Evolutionary conservation across 228 moss, liverwort and hornwort species (phyloP).

Genomic region (Sphagnum magellanicum): DNA sequence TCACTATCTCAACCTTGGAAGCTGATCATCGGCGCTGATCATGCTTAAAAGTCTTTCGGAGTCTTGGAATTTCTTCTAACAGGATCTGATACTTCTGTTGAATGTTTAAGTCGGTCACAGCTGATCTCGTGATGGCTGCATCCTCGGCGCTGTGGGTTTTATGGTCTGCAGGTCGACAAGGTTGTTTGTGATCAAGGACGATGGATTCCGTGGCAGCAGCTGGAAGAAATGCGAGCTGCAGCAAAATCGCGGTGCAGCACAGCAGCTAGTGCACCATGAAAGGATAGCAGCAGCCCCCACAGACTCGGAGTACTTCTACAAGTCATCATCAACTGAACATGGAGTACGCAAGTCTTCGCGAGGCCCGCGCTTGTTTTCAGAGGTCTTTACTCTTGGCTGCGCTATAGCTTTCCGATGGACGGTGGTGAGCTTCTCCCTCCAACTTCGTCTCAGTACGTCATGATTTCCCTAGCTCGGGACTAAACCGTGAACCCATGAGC

Average conservation of each 20-base stretch:
- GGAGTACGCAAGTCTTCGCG: conserved; percentile 13
- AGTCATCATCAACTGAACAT: neutral
- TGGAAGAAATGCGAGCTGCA: conserved; percentile 16
- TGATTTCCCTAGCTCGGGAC: too few species aligned
- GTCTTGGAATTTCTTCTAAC: neutral
- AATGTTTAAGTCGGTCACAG: neutral
- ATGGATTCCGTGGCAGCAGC: conserved; percentile 3
- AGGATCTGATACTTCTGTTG: neutral
- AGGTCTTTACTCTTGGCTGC: conserved; percentile 76
- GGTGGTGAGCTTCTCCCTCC: conserved; percentile 18
- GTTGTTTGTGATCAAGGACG: conserved; percentile 37
- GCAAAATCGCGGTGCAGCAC: neutral
- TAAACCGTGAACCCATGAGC: too few species aligned
- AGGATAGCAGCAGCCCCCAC: neutral
- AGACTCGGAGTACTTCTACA: too few species aligned
- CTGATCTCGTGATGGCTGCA: too few species aligned
- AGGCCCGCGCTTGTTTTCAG: conserved; percentile 71
- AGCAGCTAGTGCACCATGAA: neutral
- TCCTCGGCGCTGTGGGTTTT: neutral
- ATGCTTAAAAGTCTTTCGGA: neutral
- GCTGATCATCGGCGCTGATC: neutral
- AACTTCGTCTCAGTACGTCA: too few species aligned
- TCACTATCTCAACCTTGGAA: neutral
- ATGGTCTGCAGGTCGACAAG: conserved; percentile 33
- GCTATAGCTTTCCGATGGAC: conserved; percentile 90